These are phyloP conservation scores for Xylaria sp. DNA, from an alignment of 2,329 filamentous ascomycete species.

Conservation along the genomic window DNA sequence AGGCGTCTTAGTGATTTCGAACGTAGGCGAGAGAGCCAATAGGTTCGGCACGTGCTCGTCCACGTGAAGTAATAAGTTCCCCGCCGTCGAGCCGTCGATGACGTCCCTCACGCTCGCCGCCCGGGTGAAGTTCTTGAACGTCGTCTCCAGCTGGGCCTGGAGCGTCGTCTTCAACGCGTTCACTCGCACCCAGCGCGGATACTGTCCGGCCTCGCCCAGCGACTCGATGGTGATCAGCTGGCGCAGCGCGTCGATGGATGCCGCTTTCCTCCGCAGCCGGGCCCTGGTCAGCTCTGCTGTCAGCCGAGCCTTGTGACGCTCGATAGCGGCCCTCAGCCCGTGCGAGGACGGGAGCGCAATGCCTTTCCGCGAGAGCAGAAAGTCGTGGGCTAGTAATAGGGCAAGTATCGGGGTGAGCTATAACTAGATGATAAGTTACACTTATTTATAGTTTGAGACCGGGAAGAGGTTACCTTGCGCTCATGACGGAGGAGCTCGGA, in stretches of 20 bases:
- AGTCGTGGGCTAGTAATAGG: slow-evolving; percentile 85
- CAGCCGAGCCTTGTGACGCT: slow-evolving; percentile 83
- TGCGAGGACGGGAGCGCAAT: slow-evolving; percentile 84
- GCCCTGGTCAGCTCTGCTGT: slow-evolving; percentile 84
- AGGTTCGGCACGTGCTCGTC: slow-evolving; percentile 86
- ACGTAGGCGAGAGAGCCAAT: slow-evolving; percentile 77
- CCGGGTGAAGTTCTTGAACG: slow-evolving; percentile 72
- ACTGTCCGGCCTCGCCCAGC: slow-evolving; percentile 60
- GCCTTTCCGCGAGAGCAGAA: slow-evolving; percentile 81
- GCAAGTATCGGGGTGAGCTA: slow-evolving; percentile 84
- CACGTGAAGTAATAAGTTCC: slow-evolving; percentile 70
- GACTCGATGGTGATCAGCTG: slow-evolving; percentile 64
- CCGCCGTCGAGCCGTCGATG: slow-evolving; percentile 50
- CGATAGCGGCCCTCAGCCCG: slow-evolving; percentile 77
- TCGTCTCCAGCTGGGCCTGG: slow-evolving; percentile 76
- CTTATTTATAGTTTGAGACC: neutral
- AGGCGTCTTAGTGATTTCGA: slow-evolving; percentile 76
- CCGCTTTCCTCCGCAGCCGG: slow-evolving; percentile 75
- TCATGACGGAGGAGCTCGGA: slow-evolving; percentile 81
- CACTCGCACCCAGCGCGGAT: slow-evolving; percentile 92
- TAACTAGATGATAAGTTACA: slow-evolving; percentile 1
- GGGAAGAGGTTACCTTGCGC: slow-evolving; percentile 72
- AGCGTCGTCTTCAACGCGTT: slow-evolving; percentile 81
- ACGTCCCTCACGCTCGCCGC: slow-evolving; percentile 68
- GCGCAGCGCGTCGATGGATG: slow-evolving; percentile 73